These are phyloP conservation scores for Epicoccum sorghinum DNA, from an alignment of 2,329 filamentous ascomycete species.

Conservation along the genomic window DNA sequence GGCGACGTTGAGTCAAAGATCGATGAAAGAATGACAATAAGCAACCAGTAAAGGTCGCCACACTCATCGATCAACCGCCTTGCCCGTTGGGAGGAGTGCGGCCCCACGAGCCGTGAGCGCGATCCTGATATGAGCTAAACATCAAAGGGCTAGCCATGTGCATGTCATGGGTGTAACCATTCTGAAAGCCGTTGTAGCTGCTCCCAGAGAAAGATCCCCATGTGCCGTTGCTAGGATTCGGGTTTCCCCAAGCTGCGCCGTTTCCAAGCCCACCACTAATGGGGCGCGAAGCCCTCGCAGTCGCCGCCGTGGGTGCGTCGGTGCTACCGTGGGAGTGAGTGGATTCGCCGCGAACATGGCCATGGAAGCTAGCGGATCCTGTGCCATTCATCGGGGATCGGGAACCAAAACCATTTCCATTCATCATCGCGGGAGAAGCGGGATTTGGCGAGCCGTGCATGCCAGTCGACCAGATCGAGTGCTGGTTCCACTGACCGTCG, in stretches of 20 bases:
- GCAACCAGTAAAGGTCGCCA: conserved; percentile 6
- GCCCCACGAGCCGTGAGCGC: conserved; percentile 40
- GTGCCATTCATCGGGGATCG: conserved; percentile 43
- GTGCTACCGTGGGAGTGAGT: conserved; percentile 49
- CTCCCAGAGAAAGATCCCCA: conserved; percentile 28
- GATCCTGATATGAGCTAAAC: conserved; percentile 48
- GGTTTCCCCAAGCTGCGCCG: conserved; percentile 43
- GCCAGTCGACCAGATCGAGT: conserved; percentile 47
- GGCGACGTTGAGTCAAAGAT: background rate
- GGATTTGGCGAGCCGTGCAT: conserved; percentile 40
- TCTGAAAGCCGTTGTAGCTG: conserved; percentile 27
- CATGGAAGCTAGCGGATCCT: conserved; percentile 38
- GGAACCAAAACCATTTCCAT: conserved; percentile 22
- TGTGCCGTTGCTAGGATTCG: conserved; percentile 26
- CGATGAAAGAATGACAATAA: conserved; percentile 2
- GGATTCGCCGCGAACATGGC: conserved; percentile 54
- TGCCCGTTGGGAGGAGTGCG: conserved; percentile 47
- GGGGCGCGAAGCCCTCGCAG: conserved; percentile 25
- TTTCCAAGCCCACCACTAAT: conserved; percentile 40
- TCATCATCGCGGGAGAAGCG: conserved; percentile 37
- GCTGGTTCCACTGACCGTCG: conserved; percentile 42
- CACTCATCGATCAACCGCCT: conserved; percentile 40
- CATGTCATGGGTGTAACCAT: conserved; percentile 25
- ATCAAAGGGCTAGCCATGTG: conserved; percentile 50
- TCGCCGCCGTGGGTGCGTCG: conserved; percentile 25